Percentiles rank a stretch among this genome's conserved stretches.
phyloP scores from a whole-genome alignment of 805 yeast species.

The Komagataella pseudopastoris region DNA sequence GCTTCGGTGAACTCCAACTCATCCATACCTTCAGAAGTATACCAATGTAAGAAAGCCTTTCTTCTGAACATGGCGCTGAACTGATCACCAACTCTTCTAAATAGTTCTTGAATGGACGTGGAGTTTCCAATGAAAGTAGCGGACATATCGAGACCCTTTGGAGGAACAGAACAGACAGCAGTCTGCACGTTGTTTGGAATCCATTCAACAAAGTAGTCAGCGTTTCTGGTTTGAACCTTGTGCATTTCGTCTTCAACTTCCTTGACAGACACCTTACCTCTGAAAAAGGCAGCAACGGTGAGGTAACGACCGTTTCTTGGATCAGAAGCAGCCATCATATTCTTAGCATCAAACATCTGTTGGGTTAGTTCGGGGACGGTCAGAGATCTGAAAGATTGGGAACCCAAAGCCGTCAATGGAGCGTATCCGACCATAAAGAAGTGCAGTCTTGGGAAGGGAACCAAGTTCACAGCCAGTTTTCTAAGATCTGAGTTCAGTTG shows the following conservation, averaged over 20 bases:
- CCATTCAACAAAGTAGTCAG: constrained; percentile 86
- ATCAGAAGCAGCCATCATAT: constrained; percentile 94
- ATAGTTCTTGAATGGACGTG: constrained; percentile 83
- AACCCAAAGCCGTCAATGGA: constrained; percentile 71
- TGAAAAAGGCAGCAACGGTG: constrained; percentile 87
- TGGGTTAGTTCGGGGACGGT: constrained; percentile 87
- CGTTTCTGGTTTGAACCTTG: constrained; percentile 69
- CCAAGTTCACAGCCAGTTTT: constrained; percentile 86
- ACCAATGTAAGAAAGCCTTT: constrained; percentile 95
- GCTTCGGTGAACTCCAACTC: constrained; percentile 91
- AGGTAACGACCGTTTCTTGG: constrained; percentile 84
- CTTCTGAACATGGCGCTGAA: constrained; percentile 87
- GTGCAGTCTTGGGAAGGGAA: constrained; percentile 91
- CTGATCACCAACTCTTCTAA: constrained; percentile 81
- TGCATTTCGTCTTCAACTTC: constrained; percentile 93
- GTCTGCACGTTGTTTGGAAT: constrained; percentile 93
- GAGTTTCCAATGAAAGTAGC: constrained; percentile 92
- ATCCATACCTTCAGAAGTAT: constrained; percentile 93
- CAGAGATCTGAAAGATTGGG: constrained; percentile 72
- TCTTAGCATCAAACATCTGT: constrained; percentile 84
- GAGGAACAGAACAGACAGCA: constrained; percentile 85
- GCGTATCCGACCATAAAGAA: constrained; percentile 95
- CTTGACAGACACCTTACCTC: constrained; percentile 85
- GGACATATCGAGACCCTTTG: constrained; percentile 72
- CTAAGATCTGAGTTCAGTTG: constrained; percentile 88